phyloP scores from a whole-genome alignment of 2,329 filamentous ascomycete genomes.

The Fusarium acutatum region DNA sequence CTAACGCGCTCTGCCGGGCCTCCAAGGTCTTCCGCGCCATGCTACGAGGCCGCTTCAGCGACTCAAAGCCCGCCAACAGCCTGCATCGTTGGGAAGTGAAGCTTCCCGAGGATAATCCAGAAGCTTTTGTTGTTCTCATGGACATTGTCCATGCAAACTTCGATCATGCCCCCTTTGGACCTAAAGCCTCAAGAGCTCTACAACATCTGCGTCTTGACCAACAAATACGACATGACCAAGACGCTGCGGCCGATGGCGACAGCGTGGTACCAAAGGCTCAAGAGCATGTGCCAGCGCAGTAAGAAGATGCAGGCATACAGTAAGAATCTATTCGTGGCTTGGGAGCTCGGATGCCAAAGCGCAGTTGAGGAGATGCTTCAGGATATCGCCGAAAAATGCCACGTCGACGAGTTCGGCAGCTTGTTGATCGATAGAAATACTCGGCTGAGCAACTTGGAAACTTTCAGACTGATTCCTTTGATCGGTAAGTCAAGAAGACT shows the following conservation, averaged over 20 bases:
- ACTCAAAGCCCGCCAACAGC: neutral
- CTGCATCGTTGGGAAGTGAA: neutral
- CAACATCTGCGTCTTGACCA: neutral
- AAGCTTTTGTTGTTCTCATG: neutral
- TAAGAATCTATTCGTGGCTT: neutral
- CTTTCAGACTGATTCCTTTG: neutral
- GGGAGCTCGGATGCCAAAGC: neutral
- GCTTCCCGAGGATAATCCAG: neutral
- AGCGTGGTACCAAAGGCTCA: neutral
- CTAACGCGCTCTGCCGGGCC: neutral
- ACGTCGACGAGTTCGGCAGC: neutral
- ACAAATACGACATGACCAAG: neutral
- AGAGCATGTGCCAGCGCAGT: neutral
- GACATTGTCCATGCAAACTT: neutral
- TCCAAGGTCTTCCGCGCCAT: neutral
- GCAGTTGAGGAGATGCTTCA: neutral
- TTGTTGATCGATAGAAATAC: neutral
- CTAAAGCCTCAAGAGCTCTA: neutral
- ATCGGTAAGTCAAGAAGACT: neutral
- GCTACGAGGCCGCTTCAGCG: neutral
- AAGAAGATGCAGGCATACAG: neutral
- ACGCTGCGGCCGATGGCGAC: neutral
- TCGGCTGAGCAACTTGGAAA: neutral
- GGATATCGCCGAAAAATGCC: neutral
- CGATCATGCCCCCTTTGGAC: neutral